Base-by-base conservation (phyloP, 1,284 basidiomycete species). In the Apiotrichum porosum region DNA sequence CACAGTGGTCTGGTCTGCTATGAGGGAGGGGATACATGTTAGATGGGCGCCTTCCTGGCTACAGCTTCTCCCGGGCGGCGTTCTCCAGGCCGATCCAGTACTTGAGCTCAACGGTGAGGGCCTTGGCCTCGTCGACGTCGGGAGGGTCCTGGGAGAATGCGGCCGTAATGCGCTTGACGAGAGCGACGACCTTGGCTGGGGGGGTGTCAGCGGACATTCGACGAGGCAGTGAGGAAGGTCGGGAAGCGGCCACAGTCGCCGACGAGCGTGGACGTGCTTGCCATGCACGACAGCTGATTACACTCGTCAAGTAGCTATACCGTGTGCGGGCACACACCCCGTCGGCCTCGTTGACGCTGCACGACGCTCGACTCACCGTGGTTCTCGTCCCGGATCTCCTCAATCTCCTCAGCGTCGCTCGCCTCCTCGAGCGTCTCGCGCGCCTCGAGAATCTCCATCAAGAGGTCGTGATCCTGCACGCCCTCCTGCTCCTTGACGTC, bases 401-500 rank as follows among this genome's bases (percentile, higher is more conserved):
- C 75, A 2, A 89, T 78, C 19, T 78, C 73, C 23, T 81, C 76
- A 13, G 76, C 74, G 30, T 36, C 39, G 13, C 66, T 52, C 1
- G 87, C 82, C 30, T 81, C 80, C 52, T 91, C 88, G 22, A 97
- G 78, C 35, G 78, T 77, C 71, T 94, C 90, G 37, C 88, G 74
- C n/a, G 78, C 79, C 58, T 89, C 84, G 80, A 95, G 83, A 37
- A 94, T 81, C 59, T 87, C 81, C 68, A 79, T 78, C 51, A 95
- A 78, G 40, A 95, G 80, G 39, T 76, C 79, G 28, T 81, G 74
- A 65, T 94, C 86, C 8, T 85, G 81, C 23, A 86, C 68, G 44
- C 82, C 80, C 58, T 95, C 91, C n/a, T 75, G 76, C 71, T 94
- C 91, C 3, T 76, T 76, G 24, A 83, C 76, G 9, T 77, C 77